Percentiles rank a stretch among this genome's conserved stretches.
Conservation (phyloP, 129 eudicot genomes). For the Gnaphalium uliginosum region DNA sequence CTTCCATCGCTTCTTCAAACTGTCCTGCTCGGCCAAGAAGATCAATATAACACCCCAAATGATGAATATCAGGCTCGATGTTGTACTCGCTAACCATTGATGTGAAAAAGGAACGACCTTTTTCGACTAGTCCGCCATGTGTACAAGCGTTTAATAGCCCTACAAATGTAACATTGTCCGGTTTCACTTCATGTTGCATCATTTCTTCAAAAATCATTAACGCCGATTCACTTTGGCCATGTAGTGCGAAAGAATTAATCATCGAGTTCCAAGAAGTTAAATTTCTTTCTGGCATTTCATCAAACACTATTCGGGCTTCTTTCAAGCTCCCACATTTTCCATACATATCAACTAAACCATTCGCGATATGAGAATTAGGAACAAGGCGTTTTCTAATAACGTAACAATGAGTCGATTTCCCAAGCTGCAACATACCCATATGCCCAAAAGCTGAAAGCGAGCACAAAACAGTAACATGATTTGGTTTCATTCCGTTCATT, state of each 20-base stretch:
- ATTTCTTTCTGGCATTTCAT: slow-evolving; percentile 37
- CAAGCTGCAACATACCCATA: slow-evolving; percentile 72
- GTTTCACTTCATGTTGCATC: slow-evolving; percentile 43
- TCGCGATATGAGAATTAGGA: slow-evolving; percentile 43
- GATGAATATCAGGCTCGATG: slow-evolving; percentile 76
- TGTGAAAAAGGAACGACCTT: slow-evolving; percentile 56
- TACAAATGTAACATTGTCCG: slow-evolving; percentile 66
- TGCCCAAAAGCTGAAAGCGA: slow-evolving; percentile 71
- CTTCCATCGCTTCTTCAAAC: slow-evolving; percentile 68
- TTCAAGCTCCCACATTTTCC: slow-evolving; percentile 82
- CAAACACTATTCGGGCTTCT: slow-evolving; percentile 56
- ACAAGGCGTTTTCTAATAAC: slow-evolving; percentile 45
- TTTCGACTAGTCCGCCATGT: slow-evolving; percentile 79
- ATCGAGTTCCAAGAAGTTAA: slow-evolving; percentile 74
- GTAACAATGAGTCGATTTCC: slow-evolving; percentile 63
- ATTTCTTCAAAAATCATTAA: slow-evolving; percentile 55
- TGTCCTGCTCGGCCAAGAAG: slow-evolving; percentile 72
- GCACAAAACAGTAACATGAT: slow-evolving; percentile 58
- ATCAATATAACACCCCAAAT: slow-evolving; percentile 71
- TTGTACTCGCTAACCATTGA: slow-evolving; percentile 50
- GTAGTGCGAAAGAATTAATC: slow-evolving; percentile 63
- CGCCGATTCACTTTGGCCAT: slow-evolving; percentile 60
- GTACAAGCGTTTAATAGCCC: slow-evolving; percentile 73
- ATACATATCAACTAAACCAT: slow-evolving; percentile 75
- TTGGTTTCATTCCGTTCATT: slow-evolving; percentile 44